Conservation (phyloP, 2,329 filamentous ascomycete genomes). For the Verticillium dahliae region DNA sequence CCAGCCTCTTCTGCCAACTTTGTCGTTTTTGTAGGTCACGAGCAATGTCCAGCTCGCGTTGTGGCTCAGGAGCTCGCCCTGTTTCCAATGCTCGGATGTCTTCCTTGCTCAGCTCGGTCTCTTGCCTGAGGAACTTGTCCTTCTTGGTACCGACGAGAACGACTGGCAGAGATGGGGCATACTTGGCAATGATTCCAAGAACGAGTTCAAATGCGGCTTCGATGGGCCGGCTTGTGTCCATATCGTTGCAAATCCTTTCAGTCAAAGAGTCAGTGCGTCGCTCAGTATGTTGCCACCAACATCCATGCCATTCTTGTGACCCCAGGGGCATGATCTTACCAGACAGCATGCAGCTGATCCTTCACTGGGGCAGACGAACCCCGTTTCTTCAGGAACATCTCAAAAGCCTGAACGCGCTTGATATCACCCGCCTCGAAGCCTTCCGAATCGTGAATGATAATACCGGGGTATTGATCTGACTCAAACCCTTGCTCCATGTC, state of each 20-base stretch:
- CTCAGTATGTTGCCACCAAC: no score
- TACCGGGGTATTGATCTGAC: conserved; percentile 16
- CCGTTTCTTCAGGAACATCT: conserved; percentile 17
- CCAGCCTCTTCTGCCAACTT: conserved; percentile 6
- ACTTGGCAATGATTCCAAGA: conserved; percentile 13
- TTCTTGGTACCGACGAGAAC: conserved; percentile 19
- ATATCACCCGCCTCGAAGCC: conserved; percentile 18
- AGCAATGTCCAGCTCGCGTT: conserved; percentile 9
- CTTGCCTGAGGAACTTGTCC: conserved; percentile 15
- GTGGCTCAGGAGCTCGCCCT: conserved; percentile 8
- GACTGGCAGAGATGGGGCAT: conserved; percentile 14
- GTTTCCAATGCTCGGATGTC: conserved; percentile 3
- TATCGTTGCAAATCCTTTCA: conserved; percentile 18
- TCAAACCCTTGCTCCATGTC: conserved; percentile 20
- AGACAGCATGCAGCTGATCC: conserved; percentile 18
- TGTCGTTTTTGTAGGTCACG: conserved; percentile 6
- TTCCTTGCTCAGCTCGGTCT: conserved; percentile 13
- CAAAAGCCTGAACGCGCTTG: conserved; percentile 15
- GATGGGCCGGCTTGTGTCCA: conserved; percentile 14
- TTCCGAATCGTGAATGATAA: conserved; percentile 20
- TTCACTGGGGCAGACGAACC: conserved; percentile 5
- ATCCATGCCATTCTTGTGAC: no score
- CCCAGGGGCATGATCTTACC: conserved; percentile 7
- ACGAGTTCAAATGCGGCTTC: conserved; percentile 18
- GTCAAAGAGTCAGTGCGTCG: not conserved